Evolutionary conservation across 345 rosid species (phyloP).

Genomic region (Citropsis articulata): DNA sequence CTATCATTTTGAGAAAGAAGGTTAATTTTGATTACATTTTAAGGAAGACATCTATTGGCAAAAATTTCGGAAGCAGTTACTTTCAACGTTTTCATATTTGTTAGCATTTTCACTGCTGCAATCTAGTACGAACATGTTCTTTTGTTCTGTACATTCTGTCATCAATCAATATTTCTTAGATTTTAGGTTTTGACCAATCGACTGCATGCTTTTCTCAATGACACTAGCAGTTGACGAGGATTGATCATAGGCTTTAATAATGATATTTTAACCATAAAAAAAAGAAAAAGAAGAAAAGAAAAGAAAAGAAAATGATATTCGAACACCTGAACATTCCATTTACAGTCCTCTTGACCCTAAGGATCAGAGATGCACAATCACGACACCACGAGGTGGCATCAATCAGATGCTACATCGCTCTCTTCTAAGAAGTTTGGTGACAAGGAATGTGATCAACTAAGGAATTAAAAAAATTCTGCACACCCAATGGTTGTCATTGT

Average conservation of each 20-base stretch:
- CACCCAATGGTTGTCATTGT: not conserved
- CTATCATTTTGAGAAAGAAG: too few relatives aligned
- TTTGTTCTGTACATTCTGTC: not conserved
- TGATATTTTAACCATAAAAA: not conserved
- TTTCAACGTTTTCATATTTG: not conserved
- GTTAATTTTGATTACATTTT: too few relatives aligned
- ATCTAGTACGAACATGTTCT: not conserved
- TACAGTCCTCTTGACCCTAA: not conserved
- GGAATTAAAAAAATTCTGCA: conserved; percentile 9
- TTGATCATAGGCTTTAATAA: not conserved
- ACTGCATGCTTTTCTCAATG: not conserved
- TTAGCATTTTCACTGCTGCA: not conserved
- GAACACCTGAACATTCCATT: not conserved
- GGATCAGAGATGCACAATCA: conserved; percentile 9
- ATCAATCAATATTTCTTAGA: not conserved
- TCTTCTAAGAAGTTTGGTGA: conserved; percentile 2
- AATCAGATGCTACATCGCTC: conserved; percentile 29
- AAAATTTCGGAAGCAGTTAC: too few relatives aligned
- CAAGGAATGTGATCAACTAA: not conserved
- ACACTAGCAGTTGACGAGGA: not conserved
- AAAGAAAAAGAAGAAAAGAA: too few relatives aligned
- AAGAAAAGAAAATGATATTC: not conserved
- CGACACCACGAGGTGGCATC: not conserved
- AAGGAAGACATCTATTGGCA: not conserved
- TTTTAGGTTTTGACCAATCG: conserved; percentile 15